Conservation (phyloP, 2,329 filamentous ascomycete species). For the Elsinoe ampelina region DNA sequence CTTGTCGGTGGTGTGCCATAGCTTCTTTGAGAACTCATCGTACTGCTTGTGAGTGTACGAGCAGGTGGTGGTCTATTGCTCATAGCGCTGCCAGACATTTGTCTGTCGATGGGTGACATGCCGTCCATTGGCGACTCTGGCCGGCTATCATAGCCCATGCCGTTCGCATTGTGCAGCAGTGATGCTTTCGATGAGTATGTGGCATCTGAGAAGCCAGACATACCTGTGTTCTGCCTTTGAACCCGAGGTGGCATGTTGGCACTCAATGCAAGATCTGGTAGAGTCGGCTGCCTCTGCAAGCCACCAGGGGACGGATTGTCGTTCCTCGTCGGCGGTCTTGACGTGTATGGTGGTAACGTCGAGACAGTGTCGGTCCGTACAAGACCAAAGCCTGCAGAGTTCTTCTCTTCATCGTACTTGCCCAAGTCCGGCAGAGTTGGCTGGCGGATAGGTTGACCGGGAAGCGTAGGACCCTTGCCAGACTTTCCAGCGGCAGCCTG, state of each 20-base stretch:
- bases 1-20: background rate
- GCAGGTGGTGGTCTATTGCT: background rate
- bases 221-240: constrained; percentile 19
- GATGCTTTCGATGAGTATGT: constrained; percentile 58
- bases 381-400: constrained; percentile 26
- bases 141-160: constrained; percentile 42
- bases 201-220: constrained; percentile 41
- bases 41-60: constrained; percentile 9
- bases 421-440: constrained; percentile 58
- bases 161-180: constrained; percentile 49
- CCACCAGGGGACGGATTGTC: constrained; percentile 15
- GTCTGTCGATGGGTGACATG: constrained; percentile 13
- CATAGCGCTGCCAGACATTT: constrained; percentile 12
- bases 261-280: constrained; percentile 31
- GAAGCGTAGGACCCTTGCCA: constrained; percentile 20
- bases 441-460: constrained; percentile 39
- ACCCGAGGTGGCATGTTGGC: background rate
- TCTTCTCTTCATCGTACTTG: constrained; percentile 40
- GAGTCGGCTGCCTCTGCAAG: constrained; percentile 29
- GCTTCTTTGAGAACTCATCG: constrained; percentile 11
- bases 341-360: constrained; percentile 39
- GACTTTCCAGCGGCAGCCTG: constrained; percentile 49
- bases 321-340: constrained; percentile 47
- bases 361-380: constrained; percentile 30
- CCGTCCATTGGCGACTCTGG: background rate